Conservation (phyloP, 2,329 filamentous ascomycete genomes). For the Rhynchosporium secalis region DNA sequence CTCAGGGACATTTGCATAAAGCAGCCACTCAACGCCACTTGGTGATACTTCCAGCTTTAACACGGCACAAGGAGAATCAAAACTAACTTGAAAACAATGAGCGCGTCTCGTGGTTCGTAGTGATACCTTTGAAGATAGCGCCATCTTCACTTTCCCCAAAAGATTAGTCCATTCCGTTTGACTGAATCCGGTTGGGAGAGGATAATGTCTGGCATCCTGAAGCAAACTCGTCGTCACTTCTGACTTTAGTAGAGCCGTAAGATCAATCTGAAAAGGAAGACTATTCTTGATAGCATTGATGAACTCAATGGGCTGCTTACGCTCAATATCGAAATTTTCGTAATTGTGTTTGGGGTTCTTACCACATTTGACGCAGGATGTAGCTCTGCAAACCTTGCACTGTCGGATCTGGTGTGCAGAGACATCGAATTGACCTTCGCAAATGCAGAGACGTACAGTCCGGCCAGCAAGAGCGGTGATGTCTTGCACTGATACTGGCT, state of each 20-base stretch:
- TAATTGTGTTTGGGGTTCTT: slow-evolving; percentile 51
- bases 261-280: slow-evolving; percentile 45
- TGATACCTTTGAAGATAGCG: slow-evolving; percentile 40
- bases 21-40: slow-evolving; percentile 45
- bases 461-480: slow-evolving; percentile 29
- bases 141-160: slow-evolving; percentile 37
- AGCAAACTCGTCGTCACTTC: not conserved
- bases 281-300: slow-evolving; percentile 44
- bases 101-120: slow-evolving; percentile 40
- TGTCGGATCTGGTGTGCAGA: slow-evolving; percentile 44
- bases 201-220: not conserved
- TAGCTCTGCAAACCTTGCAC: slow-evolving; percentile 55
- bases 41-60: slow-evolving; percentile 44
- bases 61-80: slow-evolving; percentile 42
- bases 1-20: slow-evolving; percentile 46
- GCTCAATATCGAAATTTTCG: slow-evolving; percentile 23
- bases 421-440: slow-evolving; percentile 51
- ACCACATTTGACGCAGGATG: slow-evolving; percentile 53
- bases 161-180: slow-evolving; percentile 28
- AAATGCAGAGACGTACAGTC: slow-evolving; percentile 54
- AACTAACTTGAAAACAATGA: slow-evolving; percentile 45
- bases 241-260: slow-evolving; percentile 27
- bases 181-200: slow-evolving; percentile 2
- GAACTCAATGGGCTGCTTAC: slow-evolving; percentile 47
- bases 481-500: slow-evolving; percentile 18